These are phyloP conservation scores for Acidomyces sp. DNA, from an alignment of 495 filamentous ascomycete genomes.

Conservation along the genomic window DNA sequence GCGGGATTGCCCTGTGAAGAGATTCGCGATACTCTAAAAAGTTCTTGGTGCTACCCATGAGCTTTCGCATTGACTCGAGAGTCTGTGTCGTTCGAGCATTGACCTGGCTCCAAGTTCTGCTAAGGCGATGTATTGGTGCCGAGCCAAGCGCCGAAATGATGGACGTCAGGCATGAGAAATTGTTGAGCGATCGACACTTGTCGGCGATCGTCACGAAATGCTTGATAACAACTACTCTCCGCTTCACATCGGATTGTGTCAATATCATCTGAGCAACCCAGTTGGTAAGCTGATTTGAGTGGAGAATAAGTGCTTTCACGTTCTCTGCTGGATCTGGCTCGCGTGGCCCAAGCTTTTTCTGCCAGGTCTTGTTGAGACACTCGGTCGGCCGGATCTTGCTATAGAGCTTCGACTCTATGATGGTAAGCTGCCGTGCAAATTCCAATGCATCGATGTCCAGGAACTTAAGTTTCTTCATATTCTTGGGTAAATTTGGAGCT, in stretches of 20 bases:
- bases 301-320: slow-evolving; percentile 88
- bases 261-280: slow-evolving; percentile 99
- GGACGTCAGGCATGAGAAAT: slow-evolving; percentile 95
- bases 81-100: slow-evolving; percentile 65
- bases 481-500: slow-evolving; percentile 86
- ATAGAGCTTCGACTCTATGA: slow-evolving; percentile 90
- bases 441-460: slow-evolving; percentile 91
- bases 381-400: slow-evolving; percentile 90
- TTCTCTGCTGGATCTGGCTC: slow-evolving; percentile 86
- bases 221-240: slow-evolving; percentile 92
- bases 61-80: slow-evolving; percentile 76
- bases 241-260: slow-evolving; percentile 82
- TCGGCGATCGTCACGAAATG: slow-evolving; percentile 95
- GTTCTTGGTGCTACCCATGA: slow-evolving; percentile 98
- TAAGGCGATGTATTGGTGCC: slow-evolving; percentile 84
- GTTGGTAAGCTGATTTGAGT: slow-evolving; percentile 96
- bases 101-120: slow-evolving; percentile 88
- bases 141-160: slow-evolving; percentile 93
- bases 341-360: slow-evolving; percentile 71
- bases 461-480: slow-evolving; percentile 99
- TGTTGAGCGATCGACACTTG: slow-evolving; percentile 89
- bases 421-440: slow-evolving; percentile 90
- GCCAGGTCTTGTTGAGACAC: slow-evolving; percentile 96
- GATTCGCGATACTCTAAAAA: slow-evolving; percentile 93
- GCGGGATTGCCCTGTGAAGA: slow-evolving; percentile 81